Base-by-base conservation (phyloP, 164 flowering plant species). In the Stephania yunnanensis region DNA sequence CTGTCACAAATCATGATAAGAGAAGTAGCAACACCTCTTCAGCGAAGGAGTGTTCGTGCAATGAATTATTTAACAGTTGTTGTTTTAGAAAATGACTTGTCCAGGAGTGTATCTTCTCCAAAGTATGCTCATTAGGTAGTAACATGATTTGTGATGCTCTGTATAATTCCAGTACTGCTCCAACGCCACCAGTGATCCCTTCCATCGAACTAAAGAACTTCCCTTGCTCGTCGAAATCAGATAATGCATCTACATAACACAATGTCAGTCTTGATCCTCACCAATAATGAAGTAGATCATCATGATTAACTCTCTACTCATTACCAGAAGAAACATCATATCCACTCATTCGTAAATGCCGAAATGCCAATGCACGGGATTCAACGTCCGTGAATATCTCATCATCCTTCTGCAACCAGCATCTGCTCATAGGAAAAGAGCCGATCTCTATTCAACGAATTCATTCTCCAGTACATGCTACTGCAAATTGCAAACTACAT, bases 281-380 rank as follows among this genome's bases (percentile, higher is more conserved):
- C 11, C 64, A 61, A 67, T 69, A 2, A 22, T 5, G 15, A 10
- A 58, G 17, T 15, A 63, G 45, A 31, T 61, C 45, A 65, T 42
- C 65, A 20, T 7, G 46, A 50, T 10, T 45, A 36, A 36, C 42
- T 36, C 42, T 4, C 42, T 36, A 2, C 31, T 63, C 42, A 30
- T 31, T 73, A 73, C 75, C 75, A 63, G 78, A 31, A 64, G 74
- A 71, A 45, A 76, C 83, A 70, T 90, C 84, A 78, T 88, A 91
- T 69, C 97, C 94, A 82, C 89, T 81, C 50, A 71, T 66, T 29
- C 97, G 89, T 75, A 94, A 76, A 44, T 89, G 30, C 61, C 93
- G 88, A 83, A 92, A 94, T 78, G 97, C 93, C 86, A 90, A 76
- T 30, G 92, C 89, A 79, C 87, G 85, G 8, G 95, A 90, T 20